Base-by-base conservation (phyloP, 257 asterid genomes). In the Nicotiana noctiflora region DNA sequence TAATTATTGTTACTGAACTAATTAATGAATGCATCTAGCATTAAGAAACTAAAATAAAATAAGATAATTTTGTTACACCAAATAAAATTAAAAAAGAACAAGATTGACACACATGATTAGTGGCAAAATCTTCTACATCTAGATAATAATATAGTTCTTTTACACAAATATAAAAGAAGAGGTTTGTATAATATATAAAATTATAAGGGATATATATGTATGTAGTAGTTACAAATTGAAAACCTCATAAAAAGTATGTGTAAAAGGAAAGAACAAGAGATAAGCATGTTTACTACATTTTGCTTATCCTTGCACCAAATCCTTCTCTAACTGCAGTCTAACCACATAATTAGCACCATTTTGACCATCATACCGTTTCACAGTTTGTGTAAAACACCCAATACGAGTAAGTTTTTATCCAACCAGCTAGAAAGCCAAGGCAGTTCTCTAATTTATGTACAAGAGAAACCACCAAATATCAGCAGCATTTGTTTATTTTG, bases 291-390 rank as follows among this genome's bases (percentile, higher is more conserved):
- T 10, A 4, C 77, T 70, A 70, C 77, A 21, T 44, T 68, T 68
- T 44, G 29, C 78, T 72, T 23, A 46, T 72, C 60, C 60, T 72
- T 72, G 60, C 40, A 72, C 78, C 60, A 72, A 72, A 72, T 72
- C 60, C 78, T 72, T 74, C 61, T 74, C 61, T 74, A 74, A 74
- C 78, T 74, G 25, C 78, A 74, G 25, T 74, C 78, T 74, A 74
- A 74, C 40, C 44, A 34, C 78, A 74, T 74, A 74, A 46, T 13
- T 14, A 49, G 61, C 78, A 74, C 60, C 78, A 72, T 46, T 70
- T 11, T 70, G 34, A 70, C 1, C 19, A 70, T 44, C 57, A 11
- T 56, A 70, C 21, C 34, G 1, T 44, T 14, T 23, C 78, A 46
- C 25, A 23, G 23, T 74, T 49, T 49, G 23, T 49, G 27, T 25